Evolutionary conservation across 2,329 filamentous ascomycete genomes (phyloP), one percentile per base, ranked within the genome.

Genomic region (Penicillium aurantiogriseum): DNA sequence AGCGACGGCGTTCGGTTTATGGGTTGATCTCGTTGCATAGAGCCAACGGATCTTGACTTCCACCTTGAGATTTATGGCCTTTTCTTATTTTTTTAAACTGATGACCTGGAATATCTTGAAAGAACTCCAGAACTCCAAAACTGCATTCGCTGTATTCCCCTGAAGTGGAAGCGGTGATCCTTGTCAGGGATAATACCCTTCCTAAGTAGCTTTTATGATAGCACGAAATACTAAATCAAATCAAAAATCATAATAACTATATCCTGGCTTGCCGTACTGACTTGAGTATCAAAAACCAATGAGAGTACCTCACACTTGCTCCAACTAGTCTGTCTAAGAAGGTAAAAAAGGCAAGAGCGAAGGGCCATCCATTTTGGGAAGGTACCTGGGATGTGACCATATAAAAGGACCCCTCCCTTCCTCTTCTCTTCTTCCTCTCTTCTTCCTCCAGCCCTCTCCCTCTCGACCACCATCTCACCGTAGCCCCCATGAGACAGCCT

Each of bases 1-100:
- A 67, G 65, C 65, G 65, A 63, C 17, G 65, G 65, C 61, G 64
- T 69, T 63, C 45, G 57, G 66, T 57, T 58, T 59, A 40, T 56
- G 38, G 48, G 40, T 59, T 51, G 29, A 47, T 45, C 51, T 46
- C 43, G 38, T 52, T 40, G 33, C 42, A 25, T 59, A 43, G 27
- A 54, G 36, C 33, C 23, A 46, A 36, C 49, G 25, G 17, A 44
- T 42, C 44, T 38, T 45, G 43, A 33, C n/a, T 47, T 48, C 38
- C 44, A 48, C 46, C 45, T 58, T 60, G 46, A 45, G 43, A 47
- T 57, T 53, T 33, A 45, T 7, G 39, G 36, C 25, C 35, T 58
- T 25, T 35, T 40, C 44, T 35, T 52, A 38, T 33, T 46, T 59
- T 38, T 60, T 58, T 46, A 27, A 44, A 54, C 23, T 51, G 43